phyloP scores from a whole-genome alignment of 305 asterid species.

The Striga hermonthica region DNA sequence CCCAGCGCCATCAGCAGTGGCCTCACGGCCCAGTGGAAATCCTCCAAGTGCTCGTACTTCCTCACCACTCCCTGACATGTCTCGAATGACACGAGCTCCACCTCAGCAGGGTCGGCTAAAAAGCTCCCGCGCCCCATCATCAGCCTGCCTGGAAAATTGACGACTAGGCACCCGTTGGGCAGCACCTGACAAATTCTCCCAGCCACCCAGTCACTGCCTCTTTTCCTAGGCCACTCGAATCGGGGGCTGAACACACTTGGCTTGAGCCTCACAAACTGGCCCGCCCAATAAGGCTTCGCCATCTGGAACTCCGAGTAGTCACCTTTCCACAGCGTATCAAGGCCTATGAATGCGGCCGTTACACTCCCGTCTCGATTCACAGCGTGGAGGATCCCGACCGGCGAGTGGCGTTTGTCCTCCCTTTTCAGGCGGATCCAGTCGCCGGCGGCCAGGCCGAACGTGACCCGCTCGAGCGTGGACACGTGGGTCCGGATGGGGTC shows the following conservation, averaged over 20 bases:
- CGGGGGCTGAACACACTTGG: constrained; percentile 55
- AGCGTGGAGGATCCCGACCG: constrained; percentile 71
- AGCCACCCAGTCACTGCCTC: constrained; percentile 67
- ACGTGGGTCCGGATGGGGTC: constrained; percentile 67
- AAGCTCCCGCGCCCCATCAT: constrained; percentile 40
- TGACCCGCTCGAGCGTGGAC: constrained; percentile 75
- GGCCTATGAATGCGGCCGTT: constrained; percentile 67
- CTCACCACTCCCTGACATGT: constrained; percentile 55
- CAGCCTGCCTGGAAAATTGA: constrained; percentile 64
- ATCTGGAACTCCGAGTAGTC: constrained; percentile 64
- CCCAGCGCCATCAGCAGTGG: constrained; percentile 74
- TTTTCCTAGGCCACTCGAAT: constrained; percentile 71
- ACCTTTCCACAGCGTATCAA: constrained; percentile 78
- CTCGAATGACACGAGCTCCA: constrained; percentile 63
- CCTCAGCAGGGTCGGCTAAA: constrained; percentile 84
- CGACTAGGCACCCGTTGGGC: constrained; percentile 79
- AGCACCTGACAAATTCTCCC: constrained; percentile 65
- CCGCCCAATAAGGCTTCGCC: constrained; percentile 67
- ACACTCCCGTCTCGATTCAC: constrained; percentile 64
- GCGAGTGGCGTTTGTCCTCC: constrained; percentile 67
- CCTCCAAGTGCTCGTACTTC: constrained; percentile 86
- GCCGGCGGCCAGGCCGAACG: constrained; percentile 75
- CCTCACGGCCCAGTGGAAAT: constrained; percentile 93
- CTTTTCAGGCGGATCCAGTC: constrained; percentile 81
- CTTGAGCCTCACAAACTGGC: constrained; percentile 76